A percentile compares a stretch with the other conserved stretches of the same genome.
Evolutionary conservation across 768 basidiomycete species (phyloP).

Genomic region (Collybia mongolica): DNA sequence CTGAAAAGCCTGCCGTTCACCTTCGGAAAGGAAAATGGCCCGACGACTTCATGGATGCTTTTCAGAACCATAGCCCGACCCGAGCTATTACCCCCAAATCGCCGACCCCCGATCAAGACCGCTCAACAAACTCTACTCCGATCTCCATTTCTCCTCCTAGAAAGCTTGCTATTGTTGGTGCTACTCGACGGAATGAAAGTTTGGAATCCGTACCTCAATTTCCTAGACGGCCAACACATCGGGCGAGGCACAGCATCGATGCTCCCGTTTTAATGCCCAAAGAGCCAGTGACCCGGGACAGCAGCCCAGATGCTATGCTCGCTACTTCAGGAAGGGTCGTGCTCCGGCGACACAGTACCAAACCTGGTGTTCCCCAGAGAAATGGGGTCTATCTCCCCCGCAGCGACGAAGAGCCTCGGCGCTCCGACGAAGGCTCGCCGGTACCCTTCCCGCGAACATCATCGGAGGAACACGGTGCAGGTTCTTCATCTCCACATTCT

Average conservation of each 20-base stretch:
- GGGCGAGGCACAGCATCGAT: slow-evolving; percentile 66
- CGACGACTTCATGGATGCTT: slow-evolving; percentile 71
- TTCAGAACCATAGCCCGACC: slow-evolving; percentile 35
- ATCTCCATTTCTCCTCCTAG: slow-evolving; percentile 46
- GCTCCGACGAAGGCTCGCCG: slow-evolving; percentile 34
- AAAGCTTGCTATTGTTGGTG: slow-evolving; percentile 56
- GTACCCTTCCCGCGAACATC: slow-evolving; percentile 69
- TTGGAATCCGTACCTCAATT: slow-evolving; percentile 46
- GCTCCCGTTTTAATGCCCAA: slow-evolving; percentile 45
- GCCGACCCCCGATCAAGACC: slow-evolving; percentile 21
- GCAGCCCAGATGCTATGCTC: slow-evolving; percentile 54
- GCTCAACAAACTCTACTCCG: slow-evolving; percentile 22
- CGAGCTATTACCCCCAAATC: slow-evolving; percentile 27
- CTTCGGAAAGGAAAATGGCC: slow-evolving; percentile 83
- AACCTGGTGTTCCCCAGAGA: slow-evolving; percentile 34
- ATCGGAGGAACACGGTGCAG: slow-evolving; percentile 40
- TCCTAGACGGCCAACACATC: slow-evolving; percentile 60
- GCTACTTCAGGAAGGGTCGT: slow-evolving; percentile 41
- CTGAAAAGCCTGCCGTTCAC: slow-evolving; percentile 44
- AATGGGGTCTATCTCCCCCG: slow-evolving; percentile 49
- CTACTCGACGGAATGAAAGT: slow-evolving; percentile 42
- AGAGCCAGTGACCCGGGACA: slow-evolving; percentile 48
- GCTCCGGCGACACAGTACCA: slow-evolving; percentile 59
- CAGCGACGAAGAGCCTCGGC: slow-evolving; percentile 30
- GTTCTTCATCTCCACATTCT: slow-evolving; percentile 22